Evolutionary conservation across 1,139 yeast genomes (phyloP), one percentile per base, ranked within the genome.

Genomic region (Magnusiomyces suaveolens): DNA sequence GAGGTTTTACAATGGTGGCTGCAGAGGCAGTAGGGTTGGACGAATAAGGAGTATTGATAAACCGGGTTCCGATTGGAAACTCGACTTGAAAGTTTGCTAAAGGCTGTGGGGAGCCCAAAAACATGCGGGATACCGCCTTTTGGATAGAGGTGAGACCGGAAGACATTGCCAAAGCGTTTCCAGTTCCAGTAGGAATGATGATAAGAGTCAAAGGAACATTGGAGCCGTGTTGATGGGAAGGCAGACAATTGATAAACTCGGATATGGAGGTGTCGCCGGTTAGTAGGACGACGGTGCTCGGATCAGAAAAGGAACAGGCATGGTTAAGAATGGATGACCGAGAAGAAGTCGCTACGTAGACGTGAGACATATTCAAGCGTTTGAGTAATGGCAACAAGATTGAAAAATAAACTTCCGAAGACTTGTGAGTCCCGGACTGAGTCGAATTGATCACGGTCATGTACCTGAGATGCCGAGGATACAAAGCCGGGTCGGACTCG

Each of bases 241-340:
- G 60, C 18, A 84, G 64, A 1, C 74, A 73, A 65, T 89, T 88
- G 56, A 87, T 64, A 57, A 89, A 81, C 66, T 89, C 97, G 52
- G 78, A 81, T 14, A 88, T 73, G 1, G 95, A 83, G 0, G 97
- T 89, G 63, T 89, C 97, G 0, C 97, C 97, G 51, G 95, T 85
- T 24, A 89, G 69, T 46, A 89, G 71, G 0, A 87, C 66, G 2
- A 87, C 72, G 0, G 85, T 78, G 25, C 69, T 59, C 0, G 66
- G 60, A 3, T 66, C 60, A 3, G 67, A 56, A 46, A 70, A 67
- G 18, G 65, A 59, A 39, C 52, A 52, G 2, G 73, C 72, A 51
- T 67, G 66, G 32, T 65, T 63, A 2, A 63, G 57, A 48, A 69
- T 64, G 38, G 72, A 65, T 16, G 57, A 52, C 0, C 65, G 58